These are phyloP conservation scores for Kluyveromyces wickerhamii DNA, from an alignment of 805 yeast genomes.

Conservation along the genomic window DNA sequence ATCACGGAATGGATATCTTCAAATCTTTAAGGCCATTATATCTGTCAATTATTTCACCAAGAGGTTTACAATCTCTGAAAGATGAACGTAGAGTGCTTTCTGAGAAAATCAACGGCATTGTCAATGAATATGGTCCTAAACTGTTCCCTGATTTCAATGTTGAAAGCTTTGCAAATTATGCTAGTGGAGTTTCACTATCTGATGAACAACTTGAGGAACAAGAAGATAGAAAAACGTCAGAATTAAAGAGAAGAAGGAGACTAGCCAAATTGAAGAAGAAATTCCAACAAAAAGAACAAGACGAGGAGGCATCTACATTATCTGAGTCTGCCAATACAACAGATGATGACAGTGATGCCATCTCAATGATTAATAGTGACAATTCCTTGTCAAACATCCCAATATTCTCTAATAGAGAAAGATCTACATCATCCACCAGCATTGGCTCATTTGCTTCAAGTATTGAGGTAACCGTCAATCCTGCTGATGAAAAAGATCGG, in stretches of 20 bases:
- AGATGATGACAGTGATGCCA: constrained; percentile 34
- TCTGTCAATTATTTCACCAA: constrained; percentile 51
- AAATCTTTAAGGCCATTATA: constrained; percentile 79
- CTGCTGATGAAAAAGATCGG: constrained; percentile 9
- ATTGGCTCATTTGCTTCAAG: constrained; percentile 22
- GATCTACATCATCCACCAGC: constrained; percentile 24
- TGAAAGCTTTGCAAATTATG: constrained; percentile 21
- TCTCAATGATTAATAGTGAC: constrained; percentile 30
- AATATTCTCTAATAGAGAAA: constrained; percentile 35
- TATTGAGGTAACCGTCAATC: constrained; percentile 13
- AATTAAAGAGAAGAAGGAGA: constrained; percentile 31
- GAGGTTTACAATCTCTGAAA: constrained; percentile 51
- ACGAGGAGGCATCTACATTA: constrained; percentile 4
- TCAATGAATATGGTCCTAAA: constrained; percentile 76
- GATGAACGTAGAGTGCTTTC: constrained; percentile 54
- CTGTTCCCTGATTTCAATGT: constrained; percentile 77
- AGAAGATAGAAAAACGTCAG: constrained; percentile 32
- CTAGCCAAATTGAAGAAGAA: constrained; percentile 21
- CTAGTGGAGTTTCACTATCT: constrained; percentile 14
- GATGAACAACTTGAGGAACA: constrained; percentile 20
- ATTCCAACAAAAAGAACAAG: constrained; percentile 10
- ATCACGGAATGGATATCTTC: constrained; percentile 82
- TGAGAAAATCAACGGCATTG: constrained; percentile 65
- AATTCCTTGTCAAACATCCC: constrained; percentile 34
- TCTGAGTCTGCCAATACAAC: constrained; percentile 4